Base-by-base conservation (phyloP, 2,329 filamentous ascomycete species). In the Alternaria gaisen region DNA sequence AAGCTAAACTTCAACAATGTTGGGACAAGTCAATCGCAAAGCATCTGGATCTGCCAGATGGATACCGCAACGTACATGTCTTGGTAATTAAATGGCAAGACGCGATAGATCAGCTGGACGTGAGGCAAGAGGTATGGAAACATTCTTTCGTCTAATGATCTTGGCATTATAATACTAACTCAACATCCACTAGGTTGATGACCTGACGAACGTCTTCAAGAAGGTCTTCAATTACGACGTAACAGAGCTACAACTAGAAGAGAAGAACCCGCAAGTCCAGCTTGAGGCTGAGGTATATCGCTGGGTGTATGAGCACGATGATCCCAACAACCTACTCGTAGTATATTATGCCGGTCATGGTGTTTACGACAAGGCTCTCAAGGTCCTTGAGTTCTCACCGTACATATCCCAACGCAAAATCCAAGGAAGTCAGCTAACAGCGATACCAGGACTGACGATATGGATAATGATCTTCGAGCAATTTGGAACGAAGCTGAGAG, bases 81-180 rank as follows among this genome's bases (percentile, higher is more conserved):
- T 44, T 64, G n/a, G 52, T 64, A 20, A 57, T 64, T 10, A 58
- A 60, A 57, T 66, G 64, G 64, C 8, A 56, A 10, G 53, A 64
- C 14, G 52, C 24, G 14, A 56, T 64, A 32, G 61, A 64, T 32
- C 57, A 66, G 24, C 36, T 60, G 40, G 7, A 14, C 40, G 40
- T 41, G 18, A 18, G 40, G 40, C 40, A 41, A 41, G 40, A 41
- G 40, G 40, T 41, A 41, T 41, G 40, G 4, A 41, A 14, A 0
- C 0, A 41, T 6, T 10, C 40, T 8, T 2, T 22, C 0, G 18
- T 41, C 5, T 41, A 1, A 41, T 41, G 0, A 6, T 22, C 18
- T 41, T 14, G 40, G 5, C n/a, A 20, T 41, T 41, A 1, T 6
- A 22, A 22, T 41, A 7, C 18, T 41, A 22, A 41, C 5, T 41